Conservation (phyloP, 768 basidiomycete species). For the Suillus hirtellus region DNA sequence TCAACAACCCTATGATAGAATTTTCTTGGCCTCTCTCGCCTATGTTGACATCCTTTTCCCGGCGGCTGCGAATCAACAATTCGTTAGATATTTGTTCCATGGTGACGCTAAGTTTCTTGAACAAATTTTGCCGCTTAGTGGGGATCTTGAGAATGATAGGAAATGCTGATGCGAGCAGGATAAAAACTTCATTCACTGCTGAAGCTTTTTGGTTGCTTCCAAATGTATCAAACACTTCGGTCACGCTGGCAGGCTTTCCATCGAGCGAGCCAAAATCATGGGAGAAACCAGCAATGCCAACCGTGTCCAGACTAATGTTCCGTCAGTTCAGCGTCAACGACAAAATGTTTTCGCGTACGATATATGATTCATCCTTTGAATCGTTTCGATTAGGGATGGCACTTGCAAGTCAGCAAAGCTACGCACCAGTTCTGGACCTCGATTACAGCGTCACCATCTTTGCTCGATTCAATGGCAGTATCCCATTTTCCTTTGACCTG, state of each 20-base stretch:
- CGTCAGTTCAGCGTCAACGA: background rate
- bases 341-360: conserved; percentile 25
- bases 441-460: conserved; percentile 27
- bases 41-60: background rate
- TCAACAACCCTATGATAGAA: background rate
- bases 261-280: conserved; percentile 56
- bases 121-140: background rate
- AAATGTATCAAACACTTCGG: conserved; percentile 42
- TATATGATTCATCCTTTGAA: conserved; percentile 35
- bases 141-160: background rate
- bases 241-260: conserved; percentile 44
- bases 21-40: background rate
- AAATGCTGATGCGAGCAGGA: background rate
- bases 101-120: background rate
- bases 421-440: conserved; percentile 38
- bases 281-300: conserved; percentile 61
- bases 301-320: conserved; percentile 49
- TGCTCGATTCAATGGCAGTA: conserved; percentile 24
- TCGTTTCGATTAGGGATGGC: background rate
- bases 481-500: conserved; percentile 35
- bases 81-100: background rate
- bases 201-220: conserved; percentile 20
- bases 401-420: background rate
- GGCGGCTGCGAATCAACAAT: background rate
- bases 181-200: conserved; percentile 25